Base-by-base conservation (phyloP, 495 filamentous ascomycete genomes). In the Hypoxylon crocopeplum region DNA sequence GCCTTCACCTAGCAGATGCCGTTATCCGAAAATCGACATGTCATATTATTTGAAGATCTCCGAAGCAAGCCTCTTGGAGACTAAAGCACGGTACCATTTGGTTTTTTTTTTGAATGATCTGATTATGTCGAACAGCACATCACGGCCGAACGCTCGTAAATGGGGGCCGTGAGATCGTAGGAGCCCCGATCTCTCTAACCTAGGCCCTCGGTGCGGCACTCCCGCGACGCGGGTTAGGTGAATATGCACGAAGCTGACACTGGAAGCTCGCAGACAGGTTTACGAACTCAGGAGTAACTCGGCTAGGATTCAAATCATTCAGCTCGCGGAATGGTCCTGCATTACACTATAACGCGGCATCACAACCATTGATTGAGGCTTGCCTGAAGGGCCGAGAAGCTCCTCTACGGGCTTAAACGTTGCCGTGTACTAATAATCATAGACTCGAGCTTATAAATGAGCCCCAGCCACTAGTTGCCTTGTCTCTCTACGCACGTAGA, bases 161-260 rank as follows among this genome's bases (percentile, higher is more conserved):
- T 29, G 4, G 15, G 13, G 34, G 2, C 7, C 15, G 17, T 10
- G 15, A 13, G 15, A 17, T 19, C 15, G 15, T 19, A 38, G 34
- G 38, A 45, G 29, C 22, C 46, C 7, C 32, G 33, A 24, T 20
- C 13, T 45, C 36, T 20, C 15, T 44, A 37, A 42, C 13, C 24
- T 1, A n/a, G 22, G 17, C 45, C 41, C 24, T 11, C 8, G 27
- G 3, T 45, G 12, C 53, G 40, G 59, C 38, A 39, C 33, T 11
- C 25, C 33, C 59, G 53, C 20, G 27, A 40, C 33, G 22, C 48
- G 40, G 59, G 19, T n/a, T 37, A 45, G 32, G 30, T 12, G 15
- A 40, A 41, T 39, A 41, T 33, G 42, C 7, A 54, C 32, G 34
- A 48, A 57, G 52, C 59, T 63, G 59, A 57, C 50, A 50, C 52